Conservation (phyloP, 148 eudicot genomes). For the Chenopodium berlandieri region DNA sequence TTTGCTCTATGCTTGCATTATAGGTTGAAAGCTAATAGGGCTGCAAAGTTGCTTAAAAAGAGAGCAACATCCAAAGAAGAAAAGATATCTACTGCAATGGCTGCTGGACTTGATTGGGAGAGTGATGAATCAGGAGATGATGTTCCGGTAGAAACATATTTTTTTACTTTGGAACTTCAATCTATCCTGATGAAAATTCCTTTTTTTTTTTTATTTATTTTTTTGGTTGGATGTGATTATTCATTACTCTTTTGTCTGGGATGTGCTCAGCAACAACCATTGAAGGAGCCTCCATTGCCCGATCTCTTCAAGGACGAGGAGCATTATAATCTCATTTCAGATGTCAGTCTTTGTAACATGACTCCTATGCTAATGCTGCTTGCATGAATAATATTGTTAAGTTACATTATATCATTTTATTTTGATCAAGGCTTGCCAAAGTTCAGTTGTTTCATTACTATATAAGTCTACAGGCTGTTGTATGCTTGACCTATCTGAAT, state of each 20-base stretch:
- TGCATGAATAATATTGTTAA: not conserved
- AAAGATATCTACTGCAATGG: constrained; percentile 68
- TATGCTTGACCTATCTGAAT: not conserved
- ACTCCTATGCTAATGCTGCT: not conserved
- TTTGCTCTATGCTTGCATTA: constrained; percentile 14
- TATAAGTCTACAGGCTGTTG: not conserved
- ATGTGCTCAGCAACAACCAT: constrained; percentile 47
- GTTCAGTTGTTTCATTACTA: not conserved
- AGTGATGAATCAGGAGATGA: constrained; percentile 85
- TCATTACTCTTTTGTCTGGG: constrained; percentile 2
- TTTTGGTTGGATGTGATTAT: not conserved
- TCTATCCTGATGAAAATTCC: not conserved
- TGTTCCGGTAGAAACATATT: constrained; percentile 43
- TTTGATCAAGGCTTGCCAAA: not conserved
- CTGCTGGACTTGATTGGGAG: constrained; percentile 80
- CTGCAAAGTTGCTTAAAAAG: constrained; percentile 60
- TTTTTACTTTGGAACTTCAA: not conserved
- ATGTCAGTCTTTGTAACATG: constrained; percentile 48
- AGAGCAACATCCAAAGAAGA: constrained; percentile 56
- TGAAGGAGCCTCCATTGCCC: constrained; percentile 69
- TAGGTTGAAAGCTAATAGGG: constrained; percentile 71
- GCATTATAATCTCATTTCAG: constrained; percentile 61
- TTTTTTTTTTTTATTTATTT: not conserved
- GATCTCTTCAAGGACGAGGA: constrained; percentile 77
- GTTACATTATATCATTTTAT: not conserved